phyloP scores from a whole-genome alignment of 148 eudicot genomes.

The Chenopodium formosanum region DNA sequence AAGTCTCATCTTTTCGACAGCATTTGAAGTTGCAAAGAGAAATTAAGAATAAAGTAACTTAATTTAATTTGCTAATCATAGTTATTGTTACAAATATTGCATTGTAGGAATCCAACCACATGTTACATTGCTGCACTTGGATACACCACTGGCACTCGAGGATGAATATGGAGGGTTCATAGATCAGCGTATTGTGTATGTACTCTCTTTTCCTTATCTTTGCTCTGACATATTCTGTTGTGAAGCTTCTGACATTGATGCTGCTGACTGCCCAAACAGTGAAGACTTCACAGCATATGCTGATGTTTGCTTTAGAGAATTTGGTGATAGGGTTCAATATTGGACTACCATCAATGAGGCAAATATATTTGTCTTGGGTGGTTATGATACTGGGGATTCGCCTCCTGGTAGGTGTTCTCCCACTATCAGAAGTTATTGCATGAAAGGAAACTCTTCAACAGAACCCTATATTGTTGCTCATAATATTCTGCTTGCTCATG shows the following conservation, averaged over 20 bases:
- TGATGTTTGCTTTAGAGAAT: slow-evolving; percentile 71
- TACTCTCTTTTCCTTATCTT: not conserved
- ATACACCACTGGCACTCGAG: slow-evolving; percentile 64
- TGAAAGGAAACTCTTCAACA: slow-evolving; percentile 46
- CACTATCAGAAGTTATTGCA: slow-evolving; percentile 32
- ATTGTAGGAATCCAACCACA: slow-evolving; percentile 70
- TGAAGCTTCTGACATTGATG: not conserved
- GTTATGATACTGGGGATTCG: slow-evolving; percentile 43
- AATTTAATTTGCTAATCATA: not conserved
- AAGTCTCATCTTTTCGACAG: not conserved
- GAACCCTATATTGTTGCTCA: slow-evolving; percentile 65
- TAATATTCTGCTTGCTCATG: slow-evolving; percentile 54
- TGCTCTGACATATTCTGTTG: not conserved
- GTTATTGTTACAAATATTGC: not conserved
- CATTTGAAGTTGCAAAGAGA: not conserved
- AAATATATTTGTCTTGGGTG: slow-evolving; percentile 40
- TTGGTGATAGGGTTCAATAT: slow-evolving; percentile 56
- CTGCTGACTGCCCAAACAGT: slow-evolving; percentile 21
- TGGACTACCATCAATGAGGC: slow-evolving; percentile 71
- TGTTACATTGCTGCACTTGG: slow-evolving; percentile 56
- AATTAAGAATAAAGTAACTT: not conserved
- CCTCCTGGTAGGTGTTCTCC: slow-evolving; percentile 57
- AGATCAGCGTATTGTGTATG: slow-evolving; percentile 46
- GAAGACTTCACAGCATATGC: slow-evolving; percentile 50
- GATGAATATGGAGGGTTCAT: slow-evolving; percentile 75